Evolutionary conservation across 2,329 filamentous ascomycete genomes (phyloP), one percentile per base, ranked within the genome.

Genomic region (Karstenula rhodostoma): DNA sequence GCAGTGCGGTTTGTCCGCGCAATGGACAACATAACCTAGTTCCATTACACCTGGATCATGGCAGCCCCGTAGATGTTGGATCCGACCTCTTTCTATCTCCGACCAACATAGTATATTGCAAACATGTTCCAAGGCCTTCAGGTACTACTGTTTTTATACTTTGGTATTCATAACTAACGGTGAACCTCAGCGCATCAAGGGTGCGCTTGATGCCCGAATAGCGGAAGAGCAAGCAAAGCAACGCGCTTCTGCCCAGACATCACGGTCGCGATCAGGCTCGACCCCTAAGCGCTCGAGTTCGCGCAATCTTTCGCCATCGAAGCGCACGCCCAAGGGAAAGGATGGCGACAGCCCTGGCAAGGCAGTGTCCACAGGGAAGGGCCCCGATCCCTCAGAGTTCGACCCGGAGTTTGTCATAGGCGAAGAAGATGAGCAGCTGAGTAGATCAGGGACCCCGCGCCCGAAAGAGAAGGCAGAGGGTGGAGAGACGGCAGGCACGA

Each of bases 161-260:
- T 29, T 40, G 35, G 33, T 19, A 17, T 47, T 44, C 40, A 46
- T 46, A 53, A 67, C 73, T 75, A 54, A 75, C 67, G 47, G 48
- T 52, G 51, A 35, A 56, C 46, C 49, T 59, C 61, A 95, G 91
- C 87, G 91, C 83, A 83, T 96, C 70, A 91, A 92, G 81, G 91
- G 90, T 72, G 91, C 90, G 61, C 93, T 96, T 77, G 92, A 96
- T 77, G 89, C 89, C 71, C 90, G 90, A 72, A 95, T 97, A 72
- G 91, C 93, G 72, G 93, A 97, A 81, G 94, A 97, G 80, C 92
- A 96, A 79, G 91, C 92, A 59, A 90, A 92, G 60, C 90, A 93
- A 75, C 86, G 86, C 73, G 79, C 82, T 56, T 63, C 67, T 10
- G 60, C 53, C 69, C 80, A 43, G 71, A 83, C 64, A 76, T 84